These are phyloP conservation scores for Luvunga scandens DNA, from an alignment of 345 rosid genomes.

Conservation along the genomic window DNA sequence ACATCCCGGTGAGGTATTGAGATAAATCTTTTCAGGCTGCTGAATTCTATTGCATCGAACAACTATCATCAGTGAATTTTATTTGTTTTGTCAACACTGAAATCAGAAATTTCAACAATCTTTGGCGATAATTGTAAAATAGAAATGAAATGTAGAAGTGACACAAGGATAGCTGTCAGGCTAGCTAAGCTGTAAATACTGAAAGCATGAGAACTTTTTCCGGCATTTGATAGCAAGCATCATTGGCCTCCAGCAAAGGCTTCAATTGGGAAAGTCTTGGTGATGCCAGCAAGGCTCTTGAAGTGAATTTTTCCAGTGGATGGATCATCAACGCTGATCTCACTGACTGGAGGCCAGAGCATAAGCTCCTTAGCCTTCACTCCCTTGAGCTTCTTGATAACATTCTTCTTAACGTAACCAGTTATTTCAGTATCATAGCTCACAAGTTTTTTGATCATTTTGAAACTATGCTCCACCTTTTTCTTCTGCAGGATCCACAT, in stretches of 20 bases:
- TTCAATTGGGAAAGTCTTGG: slow-evolving; percentile 52
- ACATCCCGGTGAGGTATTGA: background rate
- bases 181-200: background rate
- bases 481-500: slow-evolving; percentile 59
- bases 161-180: background rate
- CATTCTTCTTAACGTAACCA: slow-evolving; percentile 34
- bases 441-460: slow-evolving; percentile 50
- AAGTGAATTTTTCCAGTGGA: slow-evolving; percentile 51
- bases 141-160: background rate
- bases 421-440: slow-evolving; percentile 41
- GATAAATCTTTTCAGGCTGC: background rate
- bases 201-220: background rate
- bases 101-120: background rate
- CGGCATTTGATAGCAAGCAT: background rate
- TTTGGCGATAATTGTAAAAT: background rate
- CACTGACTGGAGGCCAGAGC: slow-evolving; percentile 50
- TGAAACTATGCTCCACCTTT: slow-evolving; percentile 47
- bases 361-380: slow-evolving; percentile 58
- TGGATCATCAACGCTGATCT: slow-evolving; percentile 39
- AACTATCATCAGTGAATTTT: background rate
- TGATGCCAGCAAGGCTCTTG: slow-evolving; percentile 57
- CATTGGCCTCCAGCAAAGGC: slow-evolving; percentile 54
- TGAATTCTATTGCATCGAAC: background rate
- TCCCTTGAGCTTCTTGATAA: slow-evolving; percentile 54
- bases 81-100: background rate